Base-by-base conservation (phyloP, 2,329 filamentous ascomycete species). In the Dactylellina cionopaga region DNA sequence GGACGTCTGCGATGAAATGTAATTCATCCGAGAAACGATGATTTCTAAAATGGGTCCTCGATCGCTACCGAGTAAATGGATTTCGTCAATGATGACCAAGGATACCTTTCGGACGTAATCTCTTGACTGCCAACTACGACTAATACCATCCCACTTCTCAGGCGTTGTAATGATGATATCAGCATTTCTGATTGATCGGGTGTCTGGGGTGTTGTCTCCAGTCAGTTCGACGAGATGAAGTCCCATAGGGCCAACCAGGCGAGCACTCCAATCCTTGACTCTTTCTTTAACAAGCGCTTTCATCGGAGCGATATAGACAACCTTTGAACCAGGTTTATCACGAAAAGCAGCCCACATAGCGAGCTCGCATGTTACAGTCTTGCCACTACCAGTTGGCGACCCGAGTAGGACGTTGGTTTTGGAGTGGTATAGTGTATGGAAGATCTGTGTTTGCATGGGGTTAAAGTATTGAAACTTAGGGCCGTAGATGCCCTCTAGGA, bases 61-160 rank as follows among this genome's bases (percentile, higher is more conserved):
- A 78, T 99, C 95, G 71, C 95, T 92, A 25, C 95, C 96, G n/a
- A 99, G 86, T 25, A 99, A 83, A 81, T 99, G 95, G 66, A 99
- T 99, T 82, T 99, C 95, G 78, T 99, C 95, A 76, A 99, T 99
- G 74, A 99, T 97, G 56, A 99, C 95, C 13, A 99, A 83, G 72
- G 92, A 94, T 70, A 99, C 95, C 81, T 97, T 90, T 56, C 92
- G 88, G 39, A 99, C 95, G 76, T 99, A 99, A 72, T 91, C 91
- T 87, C 95, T 90, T 3, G 94, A 98, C 80, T 98, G 93, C 95
- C 96, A 99, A 78, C 92, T 96, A 86, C 95, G 91, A 77, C 92
- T 96, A 76, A 99, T 98, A 86, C 96, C 96, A 79, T 99, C 96
- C 95, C 95, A 99, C 80, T 99, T 99, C 82, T 99, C 95, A n/a